Evolutionary conservation across 2,329 filamentous ascomycete species (phyloP).

Genomic region (Sclerotinia minor): DNA sequence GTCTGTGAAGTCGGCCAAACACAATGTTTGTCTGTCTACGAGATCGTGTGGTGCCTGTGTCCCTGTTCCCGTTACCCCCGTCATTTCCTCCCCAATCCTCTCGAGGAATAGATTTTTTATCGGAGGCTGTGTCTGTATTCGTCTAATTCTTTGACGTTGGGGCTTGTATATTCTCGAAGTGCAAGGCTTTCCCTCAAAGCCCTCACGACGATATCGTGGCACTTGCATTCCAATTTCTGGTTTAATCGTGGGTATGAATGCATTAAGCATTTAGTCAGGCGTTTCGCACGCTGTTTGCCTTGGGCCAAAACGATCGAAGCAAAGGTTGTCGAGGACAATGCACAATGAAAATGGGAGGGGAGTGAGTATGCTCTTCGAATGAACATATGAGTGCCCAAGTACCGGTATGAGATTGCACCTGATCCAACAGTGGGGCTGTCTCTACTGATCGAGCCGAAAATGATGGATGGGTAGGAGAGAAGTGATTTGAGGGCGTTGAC

Average conservation of each 20-base stretch:
- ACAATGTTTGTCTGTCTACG: slow-evolving; percentile 38
- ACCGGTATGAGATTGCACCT: slow-evolving; percentile 9
- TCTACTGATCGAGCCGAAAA: slow-evolving; percentile 1
- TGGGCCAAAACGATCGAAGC: neutral
- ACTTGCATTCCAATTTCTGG: slow-evolving; percentile 35
- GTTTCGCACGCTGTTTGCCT: slow-evolving; percentile 20
- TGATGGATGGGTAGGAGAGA: neutral
- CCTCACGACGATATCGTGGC: slow-evolving; percentile 25
- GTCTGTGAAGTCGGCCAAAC: slow-evolving; percentile 36
- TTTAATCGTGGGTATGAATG: slow-evolving; percentile 5
- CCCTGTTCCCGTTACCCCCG: slow-evolving; percentile 25
- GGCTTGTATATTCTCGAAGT: slow-evolving; percentile 35
- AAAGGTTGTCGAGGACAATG: neutral
- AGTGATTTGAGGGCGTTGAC: neutral
- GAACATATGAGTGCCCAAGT: slow-evolving; percentile 5
- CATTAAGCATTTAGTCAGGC: slow-evolving; percentile 19
- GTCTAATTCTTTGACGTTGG: slow-evolving; percentile 34
- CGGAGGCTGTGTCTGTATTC: slow-evolving; percentile 25
- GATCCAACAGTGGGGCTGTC: slow-evolving; percentile 8
- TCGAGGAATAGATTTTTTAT: slow-evolving; percentile 22
- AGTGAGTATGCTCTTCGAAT: slow-evolving; percentile 1
- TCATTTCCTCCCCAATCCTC: slow-evolving; percentile 29
- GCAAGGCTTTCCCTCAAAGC: slow-evolving; percentile 30
- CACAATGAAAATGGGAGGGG: slow-evolving; percentile 1
- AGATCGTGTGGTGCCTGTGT: slow-evolving; percentile 27